Conservation (phyloP, 2,329 filamentous ascomycete species). For the Alternaria viburni region DNA sequence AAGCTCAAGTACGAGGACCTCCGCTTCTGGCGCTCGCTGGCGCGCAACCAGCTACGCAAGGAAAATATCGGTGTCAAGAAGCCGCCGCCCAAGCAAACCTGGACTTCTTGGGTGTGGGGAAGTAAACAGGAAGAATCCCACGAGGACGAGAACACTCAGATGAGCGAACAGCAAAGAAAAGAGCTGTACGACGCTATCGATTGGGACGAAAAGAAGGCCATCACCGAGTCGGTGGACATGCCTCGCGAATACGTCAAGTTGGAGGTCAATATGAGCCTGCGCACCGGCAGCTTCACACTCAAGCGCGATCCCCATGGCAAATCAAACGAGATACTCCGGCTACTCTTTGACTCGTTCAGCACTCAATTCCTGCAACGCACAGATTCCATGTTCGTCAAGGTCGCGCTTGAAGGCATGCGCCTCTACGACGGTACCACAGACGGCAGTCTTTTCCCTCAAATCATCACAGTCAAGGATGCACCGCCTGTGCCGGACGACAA, state of each 20-base stretch:
- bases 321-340: slow-evolving; percentile 79
- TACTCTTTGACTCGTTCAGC: slow-evolving; percentile 94
- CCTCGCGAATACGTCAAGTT: slow-evolving; percentile 92
- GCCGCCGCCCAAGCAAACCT: slow-evolving; percentile 76
- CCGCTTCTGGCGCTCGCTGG: slow-evolving; percentile 94
- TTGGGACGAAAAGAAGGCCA: slow-evolving; percentile 93
- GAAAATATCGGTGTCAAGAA: slow-evolving; percentile 92
- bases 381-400: slow-evolving; percentile 85
- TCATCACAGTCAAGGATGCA: slow-evolving; percentile 92
- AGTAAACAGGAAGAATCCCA: slow-evolving; percentile 66
- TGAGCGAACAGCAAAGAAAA: slow-evolving; percentile 94
- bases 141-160: slow-evolving; percentile 74
- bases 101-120: slow-evolving; percentile 89
- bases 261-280: slow-evolving; percentile 89
- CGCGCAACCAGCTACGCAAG: slow-evolving; percentile 91
- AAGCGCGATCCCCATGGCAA: slow-evolving; percentile 83
- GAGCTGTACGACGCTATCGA: slow-evolving; percentile 98
- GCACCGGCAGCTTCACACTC: slow-evolving; percentile 93
- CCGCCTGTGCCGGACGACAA: slow-evolving; percentile 62
- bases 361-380: slow-evolving; percentile 88
- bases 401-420: slow-evolving; percentile 89
- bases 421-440: slow-evolving; percentile 96
- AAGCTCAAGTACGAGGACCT: slow-evolving; percentile 94
- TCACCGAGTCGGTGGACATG: slow-evolving; percentile 85
- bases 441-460: slow-evolving; percentile 89